Evolutionary conservation across 495 filamentous ascomycete genomes (phyloP).

Genomic region (Penicillium paradoxum): DNA sequence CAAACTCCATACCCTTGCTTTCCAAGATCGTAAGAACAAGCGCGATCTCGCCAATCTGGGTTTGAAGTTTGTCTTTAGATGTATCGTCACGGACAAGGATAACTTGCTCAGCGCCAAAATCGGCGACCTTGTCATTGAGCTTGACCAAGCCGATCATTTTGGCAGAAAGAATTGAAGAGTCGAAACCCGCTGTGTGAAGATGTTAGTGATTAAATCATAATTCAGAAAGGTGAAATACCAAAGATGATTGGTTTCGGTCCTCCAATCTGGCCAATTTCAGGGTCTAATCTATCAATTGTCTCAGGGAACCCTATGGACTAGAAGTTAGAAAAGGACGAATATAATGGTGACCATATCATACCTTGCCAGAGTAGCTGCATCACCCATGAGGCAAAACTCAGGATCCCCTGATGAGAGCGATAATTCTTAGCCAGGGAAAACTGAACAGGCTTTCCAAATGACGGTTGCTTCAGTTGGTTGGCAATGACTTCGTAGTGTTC

Average conservation of each 20-base stretch:
- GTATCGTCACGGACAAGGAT: conserved; percentile 38
- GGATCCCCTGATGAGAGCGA: conserved; percentile 42
- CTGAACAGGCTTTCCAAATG: conserved; percentile 21
- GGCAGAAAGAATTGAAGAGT: conserved; percentile 19
- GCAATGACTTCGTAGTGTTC: conserved; percentile 22
- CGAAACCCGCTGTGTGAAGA: conserved; percentile 20
- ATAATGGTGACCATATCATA: background rate
- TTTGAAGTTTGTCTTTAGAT: conserved; percentile 25
- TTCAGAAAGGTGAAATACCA: conserved; percentile 5
- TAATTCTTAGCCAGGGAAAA: conserved; percentile 36
- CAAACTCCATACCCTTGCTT: conserved; percentile 47
- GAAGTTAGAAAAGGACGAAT: background rate
- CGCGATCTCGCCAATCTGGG: conserved; percentile 25
- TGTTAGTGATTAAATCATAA: conserved; percentile 1
- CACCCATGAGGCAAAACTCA: conserved; percentile 35
- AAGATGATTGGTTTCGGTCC: conserved; percentile 41
- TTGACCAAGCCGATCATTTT: conserved; percentile 23
- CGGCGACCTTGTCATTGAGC: conserved; percentile 22
- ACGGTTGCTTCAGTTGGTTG: conserved; percentile 9
- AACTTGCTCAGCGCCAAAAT: conserved; percentile 43
- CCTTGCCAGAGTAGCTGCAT: conserved; percentile 26
- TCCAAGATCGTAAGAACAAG: conserved; percentile 40
- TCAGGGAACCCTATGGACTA: conserved; percentile 31
- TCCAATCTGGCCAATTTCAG: conserved; percentile 31
- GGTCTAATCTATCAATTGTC: conserved; percentile 35